These are phyloP conservation scores for Aspergillus alliaceus DNA, from an alignment of 2,329 filamentous ascomycete species.

Conservation along the genomic window DNA sequence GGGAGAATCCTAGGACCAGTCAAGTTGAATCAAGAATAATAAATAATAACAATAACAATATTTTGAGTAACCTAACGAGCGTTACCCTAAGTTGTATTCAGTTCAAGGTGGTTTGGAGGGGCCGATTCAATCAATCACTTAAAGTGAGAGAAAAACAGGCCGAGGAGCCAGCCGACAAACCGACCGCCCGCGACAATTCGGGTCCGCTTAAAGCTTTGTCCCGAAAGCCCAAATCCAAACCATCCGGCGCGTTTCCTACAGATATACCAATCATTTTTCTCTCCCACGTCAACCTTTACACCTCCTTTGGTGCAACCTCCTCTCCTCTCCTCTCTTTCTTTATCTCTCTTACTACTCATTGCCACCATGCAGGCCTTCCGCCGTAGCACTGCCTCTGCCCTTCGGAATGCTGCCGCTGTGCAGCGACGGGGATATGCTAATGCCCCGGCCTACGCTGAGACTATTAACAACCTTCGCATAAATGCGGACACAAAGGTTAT, in stretches of 20 bases:
- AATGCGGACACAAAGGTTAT: conserved; percentile 91
- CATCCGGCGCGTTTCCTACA: conserved; percentile 24
- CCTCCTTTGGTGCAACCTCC: conserved; percentile 13
- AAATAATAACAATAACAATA: not conserved
- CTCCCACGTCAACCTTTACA: conserved; percentile 15
- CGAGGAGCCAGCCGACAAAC: conserved; percentile 18
- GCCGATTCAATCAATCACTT: not conserved
- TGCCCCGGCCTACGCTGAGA: conserved; percentile 68
- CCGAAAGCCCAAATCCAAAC: conserved; percentile 30
- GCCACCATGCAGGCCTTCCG: conserved; percentile 77
- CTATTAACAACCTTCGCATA: conserved; percentile 85
- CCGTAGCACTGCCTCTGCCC: conserved; percentile 68
- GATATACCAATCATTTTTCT: conserved; percentile 23
- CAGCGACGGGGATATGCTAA: conserved; percentile 76
- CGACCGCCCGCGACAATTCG: conserved; percentile 31
- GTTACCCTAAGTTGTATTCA: not conserved
- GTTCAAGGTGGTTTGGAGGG: not conserved
- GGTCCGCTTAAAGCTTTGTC: conserved; percentile 40
- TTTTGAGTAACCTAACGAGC: too few relatives aligned
- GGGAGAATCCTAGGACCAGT: not conserved
- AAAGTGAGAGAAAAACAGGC: conserved; percentile 5
- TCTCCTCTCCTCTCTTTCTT: conserved; percentile 15
- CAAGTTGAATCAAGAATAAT: not conserved
- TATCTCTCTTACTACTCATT: conserved; percentile 18
- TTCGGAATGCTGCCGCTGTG: conserved; percentile 60